phyloP scores from a whole-genome alignment of 306 rosid species.

The Castanea sativa region DNA sequence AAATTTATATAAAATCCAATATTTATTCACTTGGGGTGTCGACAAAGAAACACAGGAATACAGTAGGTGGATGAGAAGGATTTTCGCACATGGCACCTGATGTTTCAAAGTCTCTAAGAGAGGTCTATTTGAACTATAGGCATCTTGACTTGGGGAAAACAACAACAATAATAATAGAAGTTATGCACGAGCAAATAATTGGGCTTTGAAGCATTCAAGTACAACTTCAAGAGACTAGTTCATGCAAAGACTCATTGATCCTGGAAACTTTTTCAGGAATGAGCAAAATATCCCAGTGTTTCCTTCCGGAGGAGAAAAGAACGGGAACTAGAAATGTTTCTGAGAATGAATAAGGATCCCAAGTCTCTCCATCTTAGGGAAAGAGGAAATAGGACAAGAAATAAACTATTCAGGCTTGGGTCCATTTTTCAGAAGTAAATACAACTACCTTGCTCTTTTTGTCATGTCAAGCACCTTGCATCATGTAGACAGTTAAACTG shows the following conservation, averaged over 20 bases:
- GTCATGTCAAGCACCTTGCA: too few relatives aligned
- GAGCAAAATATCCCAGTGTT: slow-evolving; percentile 48
- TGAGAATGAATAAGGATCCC: not conserved
- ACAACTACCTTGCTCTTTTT: too few relatives aligned
- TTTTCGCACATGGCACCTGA: slow-evolving; percentile 42
- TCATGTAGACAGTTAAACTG: too few relatives aligned
- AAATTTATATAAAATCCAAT: slow-evolving; percentile 18
- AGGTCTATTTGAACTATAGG: slow-evolving; percentile 56
- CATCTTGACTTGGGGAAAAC: slow-evolving; percentile 55
- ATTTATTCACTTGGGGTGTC: not conserved
- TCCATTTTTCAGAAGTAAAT: too few relatives aligned
- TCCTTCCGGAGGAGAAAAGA: not conserved
- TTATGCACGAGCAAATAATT: slow-evolving; percentile 37
- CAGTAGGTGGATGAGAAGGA: slow-evolving; percentile 35
- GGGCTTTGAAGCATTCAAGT: slow-evolving; percentile 49
- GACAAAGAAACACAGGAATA: slow-evolving; percentile 14
- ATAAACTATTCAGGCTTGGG: too few relatives aligned
- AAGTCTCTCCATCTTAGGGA: not conserved
- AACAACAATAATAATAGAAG: slow-evolving; percentile 21
- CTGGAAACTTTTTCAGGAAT: slow-evolving; percentile 39
- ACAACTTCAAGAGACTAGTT: slow-evolving; percentile 43
- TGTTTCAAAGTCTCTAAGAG: slow-evolving; percentile 57
- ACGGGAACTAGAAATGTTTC: not conserved
- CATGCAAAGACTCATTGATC: slow-evolving; percentile 40
- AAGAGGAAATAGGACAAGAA: not conserved